Conservation (phyloP, 129 eudicot species). For the sunflower (Helianthus annuus) region HanXRQr2.0-SUNRISE NC_035442.2:154234089-154234588, state of each 20-base stretch:
- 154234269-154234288: background rate
- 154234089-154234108: background rate
- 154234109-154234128: conserved; percentile 8
- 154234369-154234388: background rate
- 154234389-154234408: background rate
- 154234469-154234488: no score
- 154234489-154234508: no score
- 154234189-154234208: background rate
- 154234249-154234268: background rate
- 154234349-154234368: no score
- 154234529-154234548: no score
- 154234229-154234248: background rate
- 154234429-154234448: no score
- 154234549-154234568: no score
- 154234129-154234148: conserved; percentile 1
- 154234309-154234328: background rate
- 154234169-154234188: background rate
- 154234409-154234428: no score
- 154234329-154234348: no score
- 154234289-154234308: background rate
- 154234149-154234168: background rate
- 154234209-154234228: background rate
- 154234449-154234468: no score
- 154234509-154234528: no score
- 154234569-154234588: no score